Base-by-base conservation (phyloP, 345 rosid genomes). In the Brassica nigra region DNA sequence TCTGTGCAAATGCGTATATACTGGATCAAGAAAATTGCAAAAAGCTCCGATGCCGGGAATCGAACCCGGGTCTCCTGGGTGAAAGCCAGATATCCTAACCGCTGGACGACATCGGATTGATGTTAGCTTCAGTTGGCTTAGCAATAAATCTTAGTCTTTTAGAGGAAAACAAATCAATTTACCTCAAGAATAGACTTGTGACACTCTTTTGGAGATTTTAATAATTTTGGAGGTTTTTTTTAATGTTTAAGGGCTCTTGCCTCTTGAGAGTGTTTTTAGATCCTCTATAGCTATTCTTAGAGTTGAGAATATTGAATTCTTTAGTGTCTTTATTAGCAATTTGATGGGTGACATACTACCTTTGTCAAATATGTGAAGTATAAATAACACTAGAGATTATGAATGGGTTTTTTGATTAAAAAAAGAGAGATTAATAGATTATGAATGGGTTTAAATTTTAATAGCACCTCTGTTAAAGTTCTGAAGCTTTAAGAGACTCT, bases 21-120 rank as follows among this genome's bases (percentile, higher is more conserved):
- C 0, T 9, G 12, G 12, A 9, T 2, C 0, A 2, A 8, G 27
- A 23, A 36, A 36, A 36, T 39, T 9, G 47, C 42, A 34, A 34
- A 34, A 34, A n/a, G 0, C 54, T 66, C 54, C 70, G 70, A 2
- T 66, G 42, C 67, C 42, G 67, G 67, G 68, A 93, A 93, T 91
- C 88, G 91, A 93, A 90, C 98, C 94, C 90, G 93, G 94, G 93
- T 91, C 93, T 82, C 92, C 92, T 90, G 97, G 94, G 92, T 90
- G 91, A 89, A 91, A 91, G 94, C 92, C 94, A 90, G 91, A 86
- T 52, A 92, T 89, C 93, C 96, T 94, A 86, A 87, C 96, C 98
- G 89, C 90, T 94, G 94, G 97, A 92, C 97, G 92, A 90, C 91
- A 90, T 84, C 87, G 93, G 92, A 80, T 1, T 57, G 42, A 37